Base-by-base conservation (phyloP, 2,329 filamentous ascomycete genomes). In the Alternaria sp. region DNA sequence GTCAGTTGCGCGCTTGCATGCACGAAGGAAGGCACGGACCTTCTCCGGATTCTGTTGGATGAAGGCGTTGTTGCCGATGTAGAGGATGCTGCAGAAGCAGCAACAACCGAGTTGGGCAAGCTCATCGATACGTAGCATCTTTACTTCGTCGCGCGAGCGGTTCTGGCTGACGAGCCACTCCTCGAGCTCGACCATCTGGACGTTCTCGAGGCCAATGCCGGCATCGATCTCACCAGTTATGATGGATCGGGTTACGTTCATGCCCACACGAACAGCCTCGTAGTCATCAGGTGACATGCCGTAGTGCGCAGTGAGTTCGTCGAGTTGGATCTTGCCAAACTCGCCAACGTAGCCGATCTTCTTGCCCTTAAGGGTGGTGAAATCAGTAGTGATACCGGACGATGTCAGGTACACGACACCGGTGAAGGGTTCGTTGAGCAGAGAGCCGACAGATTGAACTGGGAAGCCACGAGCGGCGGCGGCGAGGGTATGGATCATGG, bases 71-170 rank as follows among this genome's bases (percentile, higher is more conserved):
- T 93, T 92, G 23, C 87, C 90, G 63, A 93, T 93, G 82, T 93
- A 92, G 39, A 93, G 82, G 75, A 93, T 90, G 28, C 87, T 87
- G 79, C 90, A 93, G 85, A 93, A 93, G 83, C 90, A 93, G 85
- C 90, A 93, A 81, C 90, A 93, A 49, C 90, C 90, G 3, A 92
- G 82, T 76, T 92, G 88, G 33, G 90, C 90, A 28, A 93, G 87
- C 80, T 92, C 86, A 74, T 93, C 90, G 71, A 93, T 93, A 69
- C 90, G 87, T 17, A 93, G 85, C 90, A 93, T 92, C 78, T 91
- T 87, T 7, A 92, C 90, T 63, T 92, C 89, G 13, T 81, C 79
- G 73, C 84, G 85, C 58, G 86, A 83, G 1, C 88, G 87, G 66
- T 83, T 83, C 73, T 90, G 88, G 0, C 73, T 62, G 0, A 82